A percentile compares a stretch with the other conserved stretches of the same genome.
Conservation (phyloP, 306 rosid species). For the Castanea sativa region DNA sequence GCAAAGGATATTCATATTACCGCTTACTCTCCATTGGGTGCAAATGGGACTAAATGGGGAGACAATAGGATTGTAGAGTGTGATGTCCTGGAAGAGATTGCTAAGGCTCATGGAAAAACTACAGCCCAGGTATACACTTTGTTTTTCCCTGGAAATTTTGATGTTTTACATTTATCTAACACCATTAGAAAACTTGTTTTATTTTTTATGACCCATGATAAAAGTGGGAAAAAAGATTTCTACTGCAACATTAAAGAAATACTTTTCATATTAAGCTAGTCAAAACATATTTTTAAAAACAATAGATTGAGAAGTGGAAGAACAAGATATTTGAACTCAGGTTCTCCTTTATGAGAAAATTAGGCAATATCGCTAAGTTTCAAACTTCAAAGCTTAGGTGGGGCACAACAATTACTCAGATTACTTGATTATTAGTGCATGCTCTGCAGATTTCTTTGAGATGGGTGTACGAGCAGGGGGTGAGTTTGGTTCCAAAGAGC, state of each 20-base stretch:
- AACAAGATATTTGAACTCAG: too few relatives aligned
- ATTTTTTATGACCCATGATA: too few relatives aligned
- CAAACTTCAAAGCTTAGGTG: too few relatives aligned
- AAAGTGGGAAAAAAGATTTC: too few relatives aligned
- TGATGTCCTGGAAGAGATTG: constrained; percentile 33
- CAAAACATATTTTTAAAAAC: too few relatives aligned
- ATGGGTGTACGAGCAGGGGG: constrained; percentile 51
- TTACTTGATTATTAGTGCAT: neutral
- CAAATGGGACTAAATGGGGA: constrained; percentile 32
- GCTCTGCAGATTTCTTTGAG: constrained; percentile 37
- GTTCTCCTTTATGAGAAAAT: too few relatives aligned
- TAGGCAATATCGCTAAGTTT: too few relatives aligned
- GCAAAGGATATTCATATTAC: constrained; percentile 43
- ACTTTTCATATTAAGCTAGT: too few relatives aligned
- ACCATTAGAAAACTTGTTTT: too few relatives aligned
- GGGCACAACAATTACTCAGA: too few relatives aligned
- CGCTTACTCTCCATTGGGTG: constrained; percentile 54
- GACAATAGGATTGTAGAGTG: constrained; percentile 24
- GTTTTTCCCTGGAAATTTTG: neutral
- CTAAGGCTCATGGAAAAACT: constrained; percentile 38
- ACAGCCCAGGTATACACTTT: constrained; percentile 38
- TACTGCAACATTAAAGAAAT: too few relatives aligned
- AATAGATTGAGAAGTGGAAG: too few relatives aligned
- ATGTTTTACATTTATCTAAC: neutral
- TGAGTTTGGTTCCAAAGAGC: constrained; percentile 42